Evolutionary conservation across 495 filamentous ascomycete species (phyloP).

Genomic region (Podospora anserina): DNA sequence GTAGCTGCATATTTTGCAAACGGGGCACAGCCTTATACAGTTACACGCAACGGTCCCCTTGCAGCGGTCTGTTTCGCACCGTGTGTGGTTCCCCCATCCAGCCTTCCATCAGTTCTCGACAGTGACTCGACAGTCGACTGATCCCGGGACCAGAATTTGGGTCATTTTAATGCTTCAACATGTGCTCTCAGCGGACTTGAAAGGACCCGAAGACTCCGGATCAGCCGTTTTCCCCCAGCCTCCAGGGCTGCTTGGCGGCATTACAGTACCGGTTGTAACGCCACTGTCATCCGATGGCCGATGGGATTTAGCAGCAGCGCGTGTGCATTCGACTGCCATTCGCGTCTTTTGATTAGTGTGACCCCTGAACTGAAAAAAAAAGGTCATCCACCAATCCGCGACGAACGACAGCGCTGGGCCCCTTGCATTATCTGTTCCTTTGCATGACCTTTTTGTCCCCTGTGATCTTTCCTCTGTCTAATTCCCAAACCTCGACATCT

Average conservation of each 20-base stretch:
- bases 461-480: neutral
- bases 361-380: constrained; percentile 15
- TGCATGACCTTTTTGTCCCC: neutral
- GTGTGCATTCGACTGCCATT: constrained; percentile 2
- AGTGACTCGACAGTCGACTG: constrained; percentile 4
- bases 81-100: neutral
- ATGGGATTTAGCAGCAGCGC: constrained; percentile 9
- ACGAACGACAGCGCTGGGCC: neutral
- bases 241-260: neutral
- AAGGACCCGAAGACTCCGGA: constrained; percentile 4
- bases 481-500: neutral
- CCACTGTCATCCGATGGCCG: constrained; percentile 25
- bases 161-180: neutral
- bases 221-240: constrained; percentile 9
- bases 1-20: neutral
- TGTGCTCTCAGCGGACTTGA: neutral
- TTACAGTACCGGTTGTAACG: constrained; percentile 19
- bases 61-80: neutral
- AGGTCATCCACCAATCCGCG: constrained; percentile 16
- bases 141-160: neutral
- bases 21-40: neutral
- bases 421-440: constrained; percentile 5
- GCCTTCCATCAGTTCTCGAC: neutral
- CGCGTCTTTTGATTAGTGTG: constrained; percentile 19
- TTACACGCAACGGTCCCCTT: neutral